A percentile compares a stretch with the other conserved stretches of the same genome.
phyloP scores from a whole-genome alignment of 805 yeast species.

The Hyphopichia homilentoma region DNA sequence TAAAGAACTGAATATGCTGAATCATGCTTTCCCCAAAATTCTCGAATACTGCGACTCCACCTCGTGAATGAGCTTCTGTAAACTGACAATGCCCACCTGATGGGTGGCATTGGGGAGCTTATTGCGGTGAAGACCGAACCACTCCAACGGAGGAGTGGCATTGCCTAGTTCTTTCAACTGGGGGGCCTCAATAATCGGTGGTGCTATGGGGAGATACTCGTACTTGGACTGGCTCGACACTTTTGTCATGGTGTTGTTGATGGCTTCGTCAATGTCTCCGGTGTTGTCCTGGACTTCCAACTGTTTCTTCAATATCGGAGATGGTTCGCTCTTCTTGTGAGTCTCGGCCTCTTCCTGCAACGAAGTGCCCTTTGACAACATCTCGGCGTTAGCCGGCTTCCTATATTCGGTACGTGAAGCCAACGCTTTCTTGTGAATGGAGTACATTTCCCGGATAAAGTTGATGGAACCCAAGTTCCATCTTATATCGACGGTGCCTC shows the following conservation, averaged over 20 bases:
- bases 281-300: slow-evolving; percentile 15
- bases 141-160: slow-evolving; percentile 97
- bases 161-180: slow-evolving; percentile 87
- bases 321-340: slow-evolving; percentile 4
- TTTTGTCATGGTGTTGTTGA: slow-evolving; percentile 33
- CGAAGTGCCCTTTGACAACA: slow-evolving; percentile 25
- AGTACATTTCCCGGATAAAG: slow-evolving; percentile 89
- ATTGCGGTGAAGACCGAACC: slow-evolving; percentile 93
- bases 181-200: slow-evolving; percentile 85
- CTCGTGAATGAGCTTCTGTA: slow-evolving; percentile 71
- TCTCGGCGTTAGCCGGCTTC: slow-evolving; percentile 7
- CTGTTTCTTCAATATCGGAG: slow-evolving; percentile 9
- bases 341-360: slow-evolving; percentile 9
- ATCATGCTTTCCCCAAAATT: slow-evolving; percentile 41
- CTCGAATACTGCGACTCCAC: slow-evolving; percentile 55
- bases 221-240: slow-evolving; percentile 41
- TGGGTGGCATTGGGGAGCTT: slow-evolving; percentile 86
- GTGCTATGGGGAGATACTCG: slow-evolving; percentile 59
- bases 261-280: slow-evolving; percentile 31
- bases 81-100: slow-evolving; percentile 65
- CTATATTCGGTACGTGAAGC: slow-evolving; percentile 49
- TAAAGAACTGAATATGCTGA: not conserved
- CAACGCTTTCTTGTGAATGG: slow-evolving; percentile 74
- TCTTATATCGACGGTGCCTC: slow-evolving; percentile 83
- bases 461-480: slow-evolving; percentile 95